phyloP scores from a whole-genome alignment of 257 asterid species.

The Capsicum chinense region DNA sequence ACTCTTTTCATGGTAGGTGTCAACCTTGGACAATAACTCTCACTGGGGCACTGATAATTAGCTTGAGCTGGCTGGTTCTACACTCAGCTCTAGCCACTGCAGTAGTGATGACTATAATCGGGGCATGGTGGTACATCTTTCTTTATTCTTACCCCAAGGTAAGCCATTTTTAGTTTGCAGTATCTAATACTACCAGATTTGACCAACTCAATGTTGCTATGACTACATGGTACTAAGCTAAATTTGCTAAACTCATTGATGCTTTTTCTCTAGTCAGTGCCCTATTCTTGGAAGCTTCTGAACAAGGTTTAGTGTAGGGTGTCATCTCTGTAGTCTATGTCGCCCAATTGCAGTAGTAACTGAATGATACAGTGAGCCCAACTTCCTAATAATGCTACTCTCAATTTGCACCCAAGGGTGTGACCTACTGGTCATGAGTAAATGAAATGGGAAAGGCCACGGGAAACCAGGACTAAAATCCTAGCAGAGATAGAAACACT shows the following conservation, averaged over 20 bases:
- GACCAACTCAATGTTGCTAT: not conserved
- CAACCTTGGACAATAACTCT: slow-evolving; percentile 92
- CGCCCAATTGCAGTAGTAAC: not conserved
- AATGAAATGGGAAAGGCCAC: not conserved
- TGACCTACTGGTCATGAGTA: not conserved
- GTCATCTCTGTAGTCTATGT: not conserved
- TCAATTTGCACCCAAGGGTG: not conserved
- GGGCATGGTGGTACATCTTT: slow-evolving; percentile 89
- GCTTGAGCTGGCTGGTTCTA: slow-evolving; percentile 72
- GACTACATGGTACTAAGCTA: not conserved
- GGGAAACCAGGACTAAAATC: not conserved
- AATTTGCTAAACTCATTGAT: not conserved
- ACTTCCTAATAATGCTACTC: not conserved
- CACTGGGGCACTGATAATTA: slow-evolving; percentile 63
- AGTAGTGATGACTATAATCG: slow-evolving; percentile 48
- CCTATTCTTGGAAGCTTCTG: slow-evolving; percentile 5
- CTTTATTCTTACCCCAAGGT: slow-evolving; percentile 94
- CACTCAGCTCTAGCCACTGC: slow-evolving; percentile 58
- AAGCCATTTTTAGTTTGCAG: slow-evolving; percentile 10
- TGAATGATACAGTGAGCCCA: not conserved
- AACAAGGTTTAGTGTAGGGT: not conserved
- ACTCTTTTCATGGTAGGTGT: slow-evolving; percentile 56
- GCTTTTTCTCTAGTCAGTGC: not conserved
- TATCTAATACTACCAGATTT: not conserved
- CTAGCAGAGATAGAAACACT: not conserved